Conservation (phyloP, 768 basidiomycete species). For the Agaricus blazei region DNA sequence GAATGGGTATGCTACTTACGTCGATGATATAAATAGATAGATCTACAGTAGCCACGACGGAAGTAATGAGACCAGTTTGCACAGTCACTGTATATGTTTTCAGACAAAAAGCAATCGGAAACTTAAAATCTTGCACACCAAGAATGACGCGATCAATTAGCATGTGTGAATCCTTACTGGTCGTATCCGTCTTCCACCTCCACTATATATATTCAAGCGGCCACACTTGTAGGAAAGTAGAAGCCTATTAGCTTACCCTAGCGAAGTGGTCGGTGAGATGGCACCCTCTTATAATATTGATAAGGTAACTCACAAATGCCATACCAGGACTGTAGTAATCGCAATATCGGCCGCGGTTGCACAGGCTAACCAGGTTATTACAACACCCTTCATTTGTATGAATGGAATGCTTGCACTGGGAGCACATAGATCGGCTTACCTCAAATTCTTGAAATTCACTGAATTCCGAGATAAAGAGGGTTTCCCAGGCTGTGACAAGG, state of each 20-base stretch:
- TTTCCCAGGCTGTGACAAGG: constrained; percentile 18
- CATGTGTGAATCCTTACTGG: constrained; percentile 27
- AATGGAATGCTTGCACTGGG: not conserved
- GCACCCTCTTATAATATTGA: not conserved
- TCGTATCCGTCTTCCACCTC: constrained; percentile 36
- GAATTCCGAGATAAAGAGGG: no score
- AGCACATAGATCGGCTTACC: no score
- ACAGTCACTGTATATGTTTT: constrained; percentile 24
- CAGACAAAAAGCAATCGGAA: not conserved
- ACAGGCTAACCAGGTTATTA: constrained; percentile 35
- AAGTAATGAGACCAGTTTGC: constrained; percentile 31
- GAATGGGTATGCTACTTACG: constrained; percentile 12
- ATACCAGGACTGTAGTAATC: constrained; percentile 38
- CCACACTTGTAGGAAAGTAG: no score
- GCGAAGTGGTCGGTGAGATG: no score
- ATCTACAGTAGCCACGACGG: constrained; percentile 27
- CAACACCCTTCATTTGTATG: constrained; percentile 12
- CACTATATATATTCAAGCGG: constrained; percentile 17
- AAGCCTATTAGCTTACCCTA: not conserved
- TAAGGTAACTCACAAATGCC: constrained; percentile 29
- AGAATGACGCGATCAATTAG: constrained; percentile 39
- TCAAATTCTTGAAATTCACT: no score
- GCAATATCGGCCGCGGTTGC: constrained; percentile 34
- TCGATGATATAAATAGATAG: constrained; percentile 24
- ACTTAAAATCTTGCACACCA: constrained; percentile 16